Percentiles rank a stretch among this genome's conserved stretches.
These are phyloP conservation scores for Iris macrosiphon DNA, from an alignment of 106 monocot genomes.

Conservation along the genomic window DNA sequence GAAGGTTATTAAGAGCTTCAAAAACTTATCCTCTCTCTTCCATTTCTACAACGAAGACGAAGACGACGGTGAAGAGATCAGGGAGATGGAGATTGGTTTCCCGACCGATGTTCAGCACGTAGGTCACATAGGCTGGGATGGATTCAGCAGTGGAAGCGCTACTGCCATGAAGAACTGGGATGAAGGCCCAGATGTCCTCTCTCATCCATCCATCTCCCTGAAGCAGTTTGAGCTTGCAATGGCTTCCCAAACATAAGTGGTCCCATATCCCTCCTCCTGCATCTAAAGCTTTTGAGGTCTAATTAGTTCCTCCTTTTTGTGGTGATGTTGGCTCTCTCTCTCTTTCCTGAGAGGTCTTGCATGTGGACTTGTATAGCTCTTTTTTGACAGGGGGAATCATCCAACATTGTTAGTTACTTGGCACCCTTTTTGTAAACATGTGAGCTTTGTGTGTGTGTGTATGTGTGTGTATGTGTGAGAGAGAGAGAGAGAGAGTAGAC, in stretches of 20 bases:
- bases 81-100: conserved; percentile 60
- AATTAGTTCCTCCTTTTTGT: neutral
- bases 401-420: neutral
- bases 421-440: neutral
- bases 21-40: conserved; percentile 51
- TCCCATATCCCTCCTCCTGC: neutral
- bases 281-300: neutral
- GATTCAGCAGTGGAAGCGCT: conserved; percentile 16
- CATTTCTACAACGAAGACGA: conserved; percentile 31
- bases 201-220: conserved; percentile 37
- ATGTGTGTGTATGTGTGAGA: neutral
- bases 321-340: neutral
- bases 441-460: neutral
- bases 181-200: conserved; percentile 14
- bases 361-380: conserved; percentile 29
- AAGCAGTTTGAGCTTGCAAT: conserved; percentile 67
- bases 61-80: conserved; percentile 43
- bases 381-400: conserved; percentile 5
- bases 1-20: conserved; percentile 51
- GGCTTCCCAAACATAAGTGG: conserved; percentile 28
- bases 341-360: neutral
- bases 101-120: conserved; percentile 70
- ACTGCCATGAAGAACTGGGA: conserved; percentile 32
- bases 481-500: neutral
- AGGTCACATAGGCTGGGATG: conserved; percentile 61